Evolutionary conservation across 768 basidiomycete species (phyloP), one percentile per base, ranked within the genome.

Genomic region (Rhodotorula toruloides): DNA sequence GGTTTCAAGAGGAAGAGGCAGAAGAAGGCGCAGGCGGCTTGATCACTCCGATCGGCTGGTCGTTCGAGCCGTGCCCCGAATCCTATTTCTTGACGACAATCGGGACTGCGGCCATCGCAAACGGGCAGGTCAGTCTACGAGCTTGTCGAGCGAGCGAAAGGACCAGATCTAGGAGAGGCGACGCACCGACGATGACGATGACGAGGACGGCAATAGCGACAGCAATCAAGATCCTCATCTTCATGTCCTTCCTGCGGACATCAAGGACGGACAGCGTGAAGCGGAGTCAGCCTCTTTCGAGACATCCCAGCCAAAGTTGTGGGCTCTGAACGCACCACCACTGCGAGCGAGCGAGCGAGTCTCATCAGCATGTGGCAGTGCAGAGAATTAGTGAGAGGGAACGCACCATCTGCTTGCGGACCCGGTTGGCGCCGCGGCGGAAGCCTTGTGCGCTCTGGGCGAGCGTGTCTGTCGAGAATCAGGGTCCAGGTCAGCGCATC

Each of bases 381-480:
- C 50, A 59, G 14, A 67, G 50, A 54, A 61, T 48, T 22, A 21
- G 48, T 9, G 43, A 19, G 25, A 9, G 34, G 48, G 4, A 8
- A 53, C 76, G 76, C 77, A 78, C 78, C 79, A 80, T 79, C 75
- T 92, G 91, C 85, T 98, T 99, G 78, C 96, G 86, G 58, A 99
- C 96, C 67, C 90, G 84, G 81, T 97, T 97, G 58, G 96, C 96
- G 72, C 96, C 93, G 71, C 91, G 84, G 68, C 92, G 87, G 85
- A 99, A 99, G 34, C 92, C 91, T 81, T 99, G 94, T n/a, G 96
- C 96, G 32, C 92, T 96, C 47, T 94, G 90, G 37, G 96, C 94
- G 61, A 99, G 84, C 76, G 88, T 96, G 79, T 99, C 96, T 96
- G 73, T 6, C 16, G 8, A 29, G 37, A 8, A 19, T 7, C 29